Evolutionary conservation across 2,329 filamentous ascomycete species (phyloP).

Genomic region (Pseudogymnoascus sp.): DNA sequence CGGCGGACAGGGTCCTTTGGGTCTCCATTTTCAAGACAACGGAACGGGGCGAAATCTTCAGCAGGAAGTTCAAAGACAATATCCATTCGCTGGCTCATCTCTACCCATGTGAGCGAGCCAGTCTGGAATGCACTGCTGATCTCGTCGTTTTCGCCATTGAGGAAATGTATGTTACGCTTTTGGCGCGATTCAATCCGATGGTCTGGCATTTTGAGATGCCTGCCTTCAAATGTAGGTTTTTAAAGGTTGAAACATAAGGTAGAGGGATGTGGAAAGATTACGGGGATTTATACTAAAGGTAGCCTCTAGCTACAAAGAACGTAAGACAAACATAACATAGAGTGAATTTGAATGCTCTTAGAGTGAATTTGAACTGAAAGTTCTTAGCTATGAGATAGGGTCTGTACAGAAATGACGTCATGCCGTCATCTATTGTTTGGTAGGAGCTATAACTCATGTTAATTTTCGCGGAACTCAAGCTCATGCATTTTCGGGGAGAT

Average conservation of each 20-base stretch:
- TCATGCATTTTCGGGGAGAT: not conserved
- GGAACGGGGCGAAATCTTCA: not conserved
- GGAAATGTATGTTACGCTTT: not conserved
- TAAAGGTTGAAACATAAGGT: too few relatives aligned
- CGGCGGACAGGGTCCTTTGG: not conserved
- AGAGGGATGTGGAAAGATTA: too few relatives aligned
- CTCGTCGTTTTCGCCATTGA: not conserved
- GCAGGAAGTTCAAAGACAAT: not conserved
- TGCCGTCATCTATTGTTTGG: too few relatives aligned
- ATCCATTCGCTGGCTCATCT: not conserved
- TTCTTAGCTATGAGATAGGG: too few relatives aligned
- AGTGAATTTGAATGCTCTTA: too few relatives aligned
- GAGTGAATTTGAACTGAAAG: too few relatives aligned
- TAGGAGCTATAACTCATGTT: too few relatives aligned
- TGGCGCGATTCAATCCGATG: not conserved
- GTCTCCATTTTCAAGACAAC: not conserved
- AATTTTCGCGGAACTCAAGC: too few relatives aligned
- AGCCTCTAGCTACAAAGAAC: too few relatives aligned
- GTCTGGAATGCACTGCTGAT: not conserved
- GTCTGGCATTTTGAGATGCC: not conserved
- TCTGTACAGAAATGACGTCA: not conserved
- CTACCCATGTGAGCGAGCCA: not conserved
- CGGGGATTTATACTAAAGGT: too few relatives aligned
- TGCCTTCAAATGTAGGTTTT: not conserved
- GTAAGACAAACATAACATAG: too few relatives aligned